These are phyloP conservation scores for Lolium perenne DNA, from an alignment of 176 grass and related monocot genomes.

Conservation along the genomic window DNA sequence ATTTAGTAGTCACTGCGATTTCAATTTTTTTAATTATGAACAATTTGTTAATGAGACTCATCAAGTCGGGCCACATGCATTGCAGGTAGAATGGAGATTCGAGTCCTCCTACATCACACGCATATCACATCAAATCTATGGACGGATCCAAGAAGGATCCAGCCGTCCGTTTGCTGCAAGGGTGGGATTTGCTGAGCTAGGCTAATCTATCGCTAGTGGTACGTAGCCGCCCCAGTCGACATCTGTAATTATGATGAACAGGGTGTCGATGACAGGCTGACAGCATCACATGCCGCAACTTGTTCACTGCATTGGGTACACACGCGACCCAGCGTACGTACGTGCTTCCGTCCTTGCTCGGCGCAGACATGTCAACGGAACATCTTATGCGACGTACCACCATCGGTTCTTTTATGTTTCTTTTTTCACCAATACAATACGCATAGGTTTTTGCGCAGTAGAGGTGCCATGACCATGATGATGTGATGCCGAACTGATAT, in stretches of 20 bases:
- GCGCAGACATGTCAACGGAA: too few relatives aligned
- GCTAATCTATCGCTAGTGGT: background rate
- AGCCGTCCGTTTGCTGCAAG: background rate
- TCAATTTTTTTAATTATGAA: too few relatives aligned
- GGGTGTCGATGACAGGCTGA: background rate
- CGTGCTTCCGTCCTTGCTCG: too few relatives aligned
- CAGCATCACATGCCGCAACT: background rate
- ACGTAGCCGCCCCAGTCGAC: background rate
- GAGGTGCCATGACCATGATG: too few relatives aligned
- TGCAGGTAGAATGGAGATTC: too few relatives aligned
- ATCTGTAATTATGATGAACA: background rate
- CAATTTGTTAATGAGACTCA: background rate
- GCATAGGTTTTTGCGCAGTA: too few relatives aligned
- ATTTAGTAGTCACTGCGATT: too few relatives aligned
- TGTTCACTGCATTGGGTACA: background rate
- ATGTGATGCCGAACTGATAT: too few relatives aligned
- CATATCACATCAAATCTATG: constrained; percentile 19
- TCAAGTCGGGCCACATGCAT: background rate
- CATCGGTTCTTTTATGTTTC: too few relatives aligned
- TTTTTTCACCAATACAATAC: too few relatives aligned
- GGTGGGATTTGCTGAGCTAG: background rate
- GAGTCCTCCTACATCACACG: too few relatives aligned
- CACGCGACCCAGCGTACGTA: background rate
- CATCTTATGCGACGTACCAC: too few relatives aligned
- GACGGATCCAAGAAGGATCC: background rate